Percentiles rank a stretch among this genome's conserved stretches.
Evolutionary conservation across 1,284 basidiomycete species (phyloP).

Genomic region (Taiwanofungus camphoratus): DNA sequence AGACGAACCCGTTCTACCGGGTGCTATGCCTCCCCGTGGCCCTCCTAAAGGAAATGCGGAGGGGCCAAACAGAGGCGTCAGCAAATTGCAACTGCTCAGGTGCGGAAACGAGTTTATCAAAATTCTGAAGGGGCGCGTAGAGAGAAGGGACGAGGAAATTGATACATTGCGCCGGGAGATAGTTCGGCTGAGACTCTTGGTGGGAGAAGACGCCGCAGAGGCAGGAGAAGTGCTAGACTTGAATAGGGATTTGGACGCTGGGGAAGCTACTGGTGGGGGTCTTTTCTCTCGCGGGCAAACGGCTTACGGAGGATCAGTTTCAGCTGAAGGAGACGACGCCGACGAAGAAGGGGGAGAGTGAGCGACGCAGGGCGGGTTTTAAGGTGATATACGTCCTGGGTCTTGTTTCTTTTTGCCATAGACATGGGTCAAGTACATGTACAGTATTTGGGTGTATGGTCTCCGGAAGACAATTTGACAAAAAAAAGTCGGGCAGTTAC

Average conservation of each 20-base stretch:
- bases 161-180: slow-evolving; percentile 66
- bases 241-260: slow-evolving; percentile 28
- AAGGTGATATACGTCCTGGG: too few relatives aligned
- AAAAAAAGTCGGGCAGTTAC: too few relatives aligned
- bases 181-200: slow-evolving; percentile 43
- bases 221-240: slow-evolving; percentile 27
- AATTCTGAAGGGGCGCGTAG: slow-evolving; percentile 64
- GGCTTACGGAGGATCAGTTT: slow-evolving; percentile 8
- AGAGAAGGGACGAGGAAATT: slow-evolving; percentile 82
- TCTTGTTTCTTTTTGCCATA: too few relatives aligned
- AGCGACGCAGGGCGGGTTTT: slow-evolving; percentile 37
- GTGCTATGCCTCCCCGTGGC: slow-evolving; percentile 79
- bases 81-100: slow-evolving; percentile 85
- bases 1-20: slow-evolving; percentile 68
- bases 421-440: not conserved
- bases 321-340: slow-evolving; percentile 25
- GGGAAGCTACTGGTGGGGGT: slow-evolving; percentile 23
- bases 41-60: slow-evolving; percentile 81
- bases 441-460: not conserved
- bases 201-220: slow-evolving; percentile 20
- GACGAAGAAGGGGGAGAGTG: slow-evolving; percentile 26
- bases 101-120: slow-evolving; percentile 61
- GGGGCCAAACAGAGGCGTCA: slow-evolving; percentile 92
- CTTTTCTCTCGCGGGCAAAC: slow-evolving; percentile 17
- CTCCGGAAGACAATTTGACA: too few relatives aligned